Conservation (phyloP, 805 yeast genomes). For the Saturnispora gosingensis region DNA sequence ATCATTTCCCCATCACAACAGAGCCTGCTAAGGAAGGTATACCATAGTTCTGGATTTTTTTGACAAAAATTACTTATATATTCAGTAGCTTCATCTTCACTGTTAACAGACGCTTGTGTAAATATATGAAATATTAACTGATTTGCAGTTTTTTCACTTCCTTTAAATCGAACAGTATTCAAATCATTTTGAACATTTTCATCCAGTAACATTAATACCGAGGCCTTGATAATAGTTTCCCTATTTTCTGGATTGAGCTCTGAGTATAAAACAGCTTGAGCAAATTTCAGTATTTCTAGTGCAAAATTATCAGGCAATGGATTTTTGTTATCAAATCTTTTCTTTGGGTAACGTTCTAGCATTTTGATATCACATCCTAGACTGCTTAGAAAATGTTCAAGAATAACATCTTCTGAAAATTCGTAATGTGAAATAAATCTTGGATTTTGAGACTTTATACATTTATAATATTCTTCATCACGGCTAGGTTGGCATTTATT, state of each 20-base stretch:
- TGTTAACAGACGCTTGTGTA: background rate
- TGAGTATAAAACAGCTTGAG: background rate
- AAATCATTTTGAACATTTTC: constrained; percentile 6
- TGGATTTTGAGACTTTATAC: background rate
- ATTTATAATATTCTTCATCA: background rate
- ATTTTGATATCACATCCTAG: constrained; percentile 3
- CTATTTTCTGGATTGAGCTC: background rate
- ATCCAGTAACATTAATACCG: constrained; percentile 6
- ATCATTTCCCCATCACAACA: background rate
- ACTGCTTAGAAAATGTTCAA: background rate
- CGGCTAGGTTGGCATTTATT: background rate
- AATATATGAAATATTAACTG: background rate
- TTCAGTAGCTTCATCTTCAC: background rate
- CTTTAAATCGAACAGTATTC: background rate
- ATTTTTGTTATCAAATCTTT: constrained; percentile 7
- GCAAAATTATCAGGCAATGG: constrained; percentile 9
- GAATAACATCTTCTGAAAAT: background rate
- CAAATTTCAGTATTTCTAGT: constrained; percentile 4
- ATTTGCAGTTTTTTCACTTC: background rate
- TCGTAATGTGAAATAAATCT: background rate
- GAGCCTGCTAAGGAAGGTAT: background rate
- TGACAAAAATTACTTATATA: background rate
- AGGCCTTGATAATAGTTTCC: background rate
- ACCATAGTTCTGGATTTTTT: background rate
- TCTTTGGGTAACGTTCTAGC: background rate